Base-by-base conservation (phyloP, 805 yeast genomes). In the Myxozyma monticola region DNA sequence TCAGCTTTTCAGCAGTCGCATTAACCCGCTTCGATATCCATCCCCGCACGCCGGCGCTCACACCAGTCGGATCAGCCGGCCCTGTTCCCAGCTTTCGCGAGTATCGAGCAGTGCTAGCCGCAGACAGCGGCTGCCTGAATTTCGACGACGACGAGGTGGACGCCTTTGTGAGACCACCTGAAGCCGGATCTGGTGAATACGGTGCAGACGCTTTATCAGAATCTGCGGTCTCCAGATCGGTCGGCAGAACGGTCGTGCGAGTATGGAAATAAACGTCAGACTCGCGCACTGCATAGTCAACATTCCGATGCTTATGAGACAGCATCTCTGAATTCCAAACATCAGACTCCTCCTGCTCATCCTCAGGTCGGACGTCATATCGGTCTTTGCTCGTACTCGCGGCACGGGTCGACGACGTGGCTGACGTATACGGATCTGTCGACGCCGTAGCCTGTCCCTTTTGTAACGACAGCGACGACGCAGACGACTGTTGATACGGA, bases 221-320 rank as follows among this genome's bases (percentile, higher is more conserved):
- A 28, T 28, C 31, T 14, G 9, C 14, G 14, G 14, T 10, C 14
- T 9, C 14, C 31, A 9, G 31, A 28, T 9, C 31, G n/a, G n/a
- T n/a, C n/a, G n/a, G n/a, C n/a, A n/a, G n/a, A n/a, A n/a, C n/a
- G n/a, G n/a, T n/a, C n/a, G n/a, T n/a, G 12, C 31, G 9, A 28
- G 31, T 10, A 28, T 47, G 41, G 41, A 56, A 56, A 50, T 79
- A 78, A 28, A 72, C 57, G 62, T 82, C 87, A 1, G 79, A 82
- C 61, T 82, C 87, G 51, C 87, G 68, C 1, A 76, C 76, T 0
- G 83, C 76, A 63, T 81, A 81, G 62, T 82, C 83, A 9, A 66
- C 73, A 20, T 46, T 42, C 15, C 30, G 21, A 4, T 38, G 30
- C 12, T 35, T 40, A 4, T 28, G 43, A 24, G 44, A 18, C 22